Evolutionary conservation across 768 basidiomycete genomes (phyloP).

Genomic region (Pleurotus ostreatus): DNA sequence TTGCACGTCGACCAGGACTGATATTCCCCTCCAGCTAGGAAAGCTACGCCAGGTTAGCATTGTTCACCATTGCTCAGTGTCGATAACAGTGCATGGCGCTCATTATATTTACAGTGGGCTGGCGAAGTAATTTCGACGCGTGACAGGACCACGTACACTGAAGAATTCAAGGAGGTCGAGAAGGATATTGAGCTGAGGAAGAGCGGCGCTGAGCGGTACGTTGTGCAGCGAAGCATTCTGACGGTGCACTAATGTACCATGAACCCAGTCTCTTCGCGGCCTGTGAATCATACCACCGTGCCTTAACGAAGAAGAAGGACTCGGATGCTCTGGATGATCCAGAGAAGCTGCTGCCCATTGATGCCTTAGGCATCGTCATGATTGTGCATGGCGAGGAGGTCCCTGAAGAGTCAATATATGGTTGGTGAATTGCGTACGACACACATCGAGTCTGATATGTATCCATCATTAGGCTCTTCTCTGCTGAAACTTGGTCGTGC

Average conservation of each 20-base stretch:
- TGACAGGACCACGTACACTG: conserved; percentile 74
- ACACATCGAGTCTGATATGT: background rate
- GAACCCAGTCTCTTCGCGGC: conserved; percentile 59
- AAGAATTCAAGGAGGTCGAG: conserved; percentile 80
- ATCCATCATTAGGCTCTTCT: conserved; percentile 48
- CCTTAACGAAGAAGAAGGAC: conserved; percentile 73
- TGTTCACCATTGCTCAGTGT: background rate
- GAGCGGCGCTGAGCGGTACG: conserved; percentile 70
- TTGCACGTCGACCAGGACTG: background rate
- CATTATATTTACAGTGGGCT: conserved; percentile 60
- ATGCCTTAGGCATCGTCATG: conserved; percentile 84
- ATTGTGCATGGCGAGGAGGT: conserved; percentile 81
- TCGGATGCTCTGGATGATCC: conserved; percentile 34
- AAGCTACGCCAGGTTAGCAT: conserved; percentile 68
- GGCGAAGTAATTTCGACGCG: conserved; percentile 84
- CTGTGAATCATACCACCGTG: conserved; percentile 67
- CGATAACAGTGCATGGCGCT: conserved; percentile 20
- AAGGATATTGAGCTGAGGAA: conserved; percentile 79
- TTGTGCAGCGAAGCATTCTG: conserved; percentile 7
- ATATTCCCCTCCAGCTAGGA: conserved; percentile 49
- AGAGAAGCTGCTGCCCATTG: conserved; percentile 73
- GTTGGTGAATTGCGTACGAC: conserved; percentile 27
- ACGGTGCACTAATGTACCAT: background rate
- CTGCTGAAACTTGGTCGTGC: conserved; percentile 76
- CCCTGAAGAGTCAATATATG: conserved; percentile 71